phyloP scores from a whole-genome alignment of 352 stramenopile species.

The Globisporangium perplexum region DNA sequence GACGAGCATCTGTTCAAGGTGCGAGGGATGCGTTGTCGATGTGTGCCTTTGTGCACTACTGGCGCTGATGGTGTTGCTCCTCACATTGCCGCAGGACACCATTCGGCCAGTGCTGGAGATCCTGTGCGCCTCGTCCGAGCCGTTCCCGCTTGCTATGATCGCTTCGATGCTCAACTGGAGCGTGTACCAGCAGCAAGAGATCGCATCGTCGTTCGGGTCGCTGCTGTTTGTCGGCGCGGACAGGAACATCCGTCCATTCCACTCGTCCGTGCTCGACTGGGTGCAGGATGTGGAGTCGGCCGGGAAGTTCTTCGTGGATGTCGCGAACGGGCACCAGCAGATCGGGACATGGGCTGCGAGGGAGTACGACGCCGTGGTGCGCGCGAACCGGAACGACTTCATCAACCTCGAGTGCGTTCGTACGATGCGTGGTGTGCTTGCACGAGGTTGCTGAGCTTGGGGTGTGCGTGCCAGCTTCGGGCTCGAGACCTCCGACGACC shows the following conservation, averaged over 20 bases:
- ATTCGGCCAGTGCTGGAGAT: constrained; percentile 68
- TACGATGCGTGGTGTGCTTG: neutral
- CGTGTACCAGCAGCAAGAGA: constrained; percentile 55
- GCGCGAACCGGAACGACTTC: constrained; percentile 47
- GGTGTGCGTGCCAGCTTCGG: constrained; percentile 39
- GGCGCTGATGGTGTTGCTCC: neutral
- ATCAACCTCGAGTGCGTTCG: constrained; percentile 59
- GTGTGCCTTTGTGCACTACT: neutral
- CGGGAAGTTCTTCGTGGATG: constrained; percentile 44
- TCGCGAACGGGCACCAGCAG: constrained; percentile 44
- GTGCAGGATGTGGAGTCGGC: constrained; percentile 47
- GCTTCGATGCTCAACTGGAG: constrained; percentile 48
- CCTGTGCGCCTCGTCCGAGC: constrained; percentile 61
- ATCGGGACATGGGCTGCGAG: constrained; percentile 55
- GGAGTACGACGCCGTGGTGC: constrained; percentile 45
- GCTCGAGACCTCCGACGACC: constrained; percentile 24
- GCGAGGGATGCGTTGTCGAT: neutral
- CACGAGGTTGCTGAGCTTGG: too few relatives aligned
- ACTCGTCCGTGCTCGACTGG: constrained; percentile 72
- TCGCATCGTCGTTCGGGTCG: constrained; percentile 40
- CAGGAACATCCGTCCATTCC: constrained; percentile 51
- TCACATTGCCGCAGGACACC: constrained; percentile 11
- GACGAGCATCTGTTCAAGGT: constrained; percentile 43
- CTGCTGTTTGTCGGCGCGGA: constrained; percentile 50
- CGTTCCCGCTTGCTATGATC: constrained; percentile 35